These are phyloP conservation scores for Leccinum pachyderme DNA, from an alignment of 1,284 basidiomycete species.

Conservation along the genomic window DNA sequence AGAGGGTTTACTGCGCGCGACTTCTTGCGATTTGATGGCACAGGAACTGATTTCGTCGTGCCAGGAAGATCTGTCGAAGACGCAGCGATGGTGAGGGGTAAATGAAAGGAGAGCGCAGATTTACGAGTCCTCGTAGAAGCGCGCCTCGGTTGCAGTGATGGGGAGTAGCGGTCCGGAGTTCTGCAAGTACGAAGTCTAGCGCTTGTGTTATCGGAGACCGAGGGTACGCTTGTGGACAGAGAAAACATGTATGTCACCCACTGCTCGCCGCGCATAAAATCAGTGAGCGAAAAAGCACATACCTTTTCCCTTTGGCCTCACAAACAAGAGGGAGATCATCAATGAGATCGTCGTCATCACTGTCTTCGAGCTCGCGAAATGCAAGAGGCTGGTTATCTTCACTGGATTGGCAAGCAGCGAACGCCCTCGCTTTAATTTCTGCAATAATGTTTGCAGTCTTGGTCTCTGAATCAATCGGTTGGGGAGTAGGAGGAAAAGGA, in stretches of 20 bases:
- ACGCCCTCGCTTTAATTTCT: constrained; percentile 56
- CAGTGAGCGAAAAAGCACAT: constrained; percentile 2
- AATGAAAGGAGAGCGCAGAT: background rate
- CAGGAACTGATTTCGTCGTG: background rate
- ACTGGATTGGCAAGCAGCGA: constrained; percentile 41
- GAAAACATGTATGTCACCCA: constrained; percentile 19
- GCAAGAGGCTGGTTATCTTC: constrained; percentile 40
- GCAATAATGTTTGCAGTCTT: constrained; percentile 61
- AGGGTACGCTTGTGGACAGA: constrained; percentile 24
- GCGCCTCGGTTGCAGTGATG: constrained; percentile 8
- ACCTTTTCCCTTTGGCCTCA: constrained; percentile 20
- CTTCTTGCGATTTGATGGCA: constrained; percentile 26
- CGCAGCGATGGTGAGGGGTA: constrained; percentile 13
- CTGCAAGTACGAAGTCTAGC: background rate
- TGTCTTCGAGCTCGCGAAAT: constrained; percentile 47
- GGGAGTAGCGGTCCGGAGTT: background rate
- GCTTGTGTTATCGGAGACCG: constrained; percentile 5
- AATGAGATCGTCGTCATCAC: constrained; percentile 47
- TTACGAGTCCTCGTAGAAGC: constrained; percentile 19
- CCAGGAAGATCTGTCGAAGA: constrained; percentile 3
- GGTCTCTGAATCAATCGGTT: constrained; percentile 42
- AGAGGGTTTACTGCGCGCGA: constrained; percentile 44
- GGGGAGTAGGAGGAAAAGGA: constrained; percentile 38
- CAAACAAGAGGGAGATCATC: constrained; percentile 21
- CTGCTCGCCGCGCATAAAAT: background rate